Percentiles rank a stretch among this genome's conserved stretches.
Conservation (phyloP, 371 early-diverging fungal genomes). For the Cokeromyces recurvatus region DNA sequence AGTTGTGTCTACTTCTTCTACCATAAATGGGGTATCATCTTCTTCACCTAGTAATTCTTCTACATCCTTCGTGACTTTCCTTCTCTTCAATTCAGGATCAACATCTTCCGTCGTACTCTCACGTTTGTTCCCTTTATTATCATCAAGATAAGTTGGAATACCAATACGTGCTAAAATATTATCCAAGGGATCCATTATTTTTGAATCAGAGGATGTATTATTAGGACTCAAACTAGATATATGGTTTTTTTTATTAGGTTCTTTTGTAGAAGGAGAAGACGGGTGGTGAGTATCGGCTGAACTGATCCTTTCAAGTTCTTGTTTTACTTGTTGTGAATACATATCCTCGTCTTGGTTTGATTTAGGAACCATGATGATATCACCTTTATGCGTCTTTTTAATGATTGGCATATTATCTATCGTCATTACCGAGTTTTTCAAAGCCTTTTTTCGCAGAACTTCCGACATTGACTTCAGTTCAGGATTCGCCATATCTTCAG, state of each 20-base stretch:
- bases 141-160: conserved; percentile 8
- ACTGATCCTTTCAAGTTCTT: background rate
- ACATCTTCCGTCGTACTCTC: background rate
- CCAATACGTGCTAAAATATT: conserved; percentile 36
- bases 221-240: conserved; percentile 1
- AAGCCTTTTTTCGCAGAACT: conserved; percentile 54
- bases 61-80: conserved; percentile 27
- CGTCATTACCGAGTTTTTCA: conserved; percentile 60
- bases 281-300: too few relatives aligned
- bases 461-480: conserved; percentile 60
- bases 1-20: conserved; percentile 22
- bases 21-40: conserved; percentile 17
- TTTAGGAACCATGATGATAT: conserved; percentile 47
- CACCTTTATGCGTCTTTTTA: conserved; percentile 77
- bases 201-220: background rate
- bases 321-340: conserved; percentile 12
- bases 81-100: conserved; percentile 19
- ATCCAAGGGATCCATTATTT: conserved; percentile 20
- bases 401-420: conserved; percentile 49
- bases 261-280: background rate
- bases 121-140: conserved; percentile 6
- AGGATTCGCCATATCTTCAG: conserved; percentile 76
- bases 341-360: conserved; percentile 10
- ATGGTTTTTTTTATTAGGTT: background rate
- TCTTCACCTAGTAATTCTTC: conserved; percentile 30